A percentile compares a stretch with the other conserved stretches of the same genome.
phyloP scores from a whole-genome alignment of 768 basidiomycete genomes.

The Calvatia gigantea region DNA sequence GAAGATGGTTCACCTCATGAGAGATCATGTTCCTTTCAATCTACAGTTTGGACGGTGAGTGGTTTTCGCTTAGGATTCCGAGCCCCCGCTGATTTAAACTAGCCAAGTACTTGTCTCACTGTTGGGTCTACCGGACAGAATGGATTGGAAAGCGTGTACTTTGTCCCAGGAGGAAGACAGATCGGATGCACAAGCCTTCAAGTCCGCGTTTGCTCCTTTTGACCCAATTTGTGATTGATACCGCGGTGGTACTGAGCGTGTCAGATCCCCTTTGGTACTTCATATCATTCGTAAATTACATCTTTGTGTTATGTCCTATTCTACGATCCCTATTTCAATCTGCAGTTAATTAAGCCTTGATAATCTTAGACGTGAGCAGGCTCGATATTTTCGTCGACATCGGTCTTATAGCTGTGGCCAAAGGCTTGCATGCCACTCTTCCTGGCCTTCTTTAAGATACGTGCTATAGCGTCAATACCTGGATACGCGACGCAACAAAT shows the following conservation, averaged over 20 bases:
- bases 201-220: slow-evolving; percentile 74
- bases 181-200: slow-evolving; percentile 81
- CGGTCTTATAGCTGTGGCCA: slow-evolving; percentile 55
- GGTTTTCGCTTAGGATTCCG: neutral
- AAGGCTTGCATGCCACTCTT: slow-evolving; percentile 56
- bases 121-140: slow-evolving; percentile 70
- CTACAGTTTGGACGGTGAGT: slow-evolving; percentile 92
- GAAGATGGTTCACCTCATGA: slow-evolving; percentile 83
- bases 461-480: slow-evolving; percentile 85
- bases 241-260: too few relatives aligned
- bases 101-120: slow-evolving; percentile 82
- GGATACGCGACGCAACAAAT: slow-evolving; percentile 1
- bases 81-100: slow-evolving; percentile 10
- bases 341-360: too few relatives aligned
- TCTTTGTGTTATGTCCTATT: too few relatives aligned
- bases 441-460: slow-evolving; percentile 69
- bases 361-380: slow-evolving; percentile 18
- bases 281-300: too few relatives aligned
- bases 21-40: slow-evolving; percentile 73
- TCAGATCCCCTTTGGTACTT: too few relatives aligned
- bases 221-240: slow-evolving; percentile 39
- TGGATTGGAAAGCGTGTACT: slow-evolving; percentile 91
- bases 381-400: slow-evolving; percentile 7
- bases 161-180: slow-evolving; percentile 83
- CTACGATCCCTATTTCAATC: too few relatives aligned